These are phyloP conservation scores for Tillandsia leiboldiana DNA, from an alignment of 176 grass and related monocot species.

Conservation along the genomic window DNA sequence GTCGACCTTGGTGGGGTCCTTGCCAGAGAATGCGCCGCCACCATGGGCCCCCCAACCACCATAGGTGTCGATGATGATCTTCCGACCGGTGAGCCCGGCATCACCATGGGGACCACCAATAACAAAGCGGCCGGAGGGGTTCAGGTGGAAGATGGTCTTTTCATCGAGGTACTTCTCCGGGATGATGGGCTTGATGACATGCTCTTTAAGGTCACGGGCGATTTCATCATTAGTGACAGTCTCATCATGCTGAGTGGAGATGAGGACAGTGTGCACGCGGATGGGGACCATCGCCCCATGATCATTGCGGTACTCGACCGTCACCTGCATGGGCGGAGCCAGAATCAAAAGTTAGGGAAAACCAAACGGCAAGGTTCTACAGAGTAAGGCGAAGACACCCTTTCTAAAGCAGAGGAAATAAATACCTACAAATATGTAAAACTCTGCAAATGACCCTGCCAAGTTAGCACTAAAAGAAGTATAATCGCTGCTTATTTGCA, in stretches of 20 bases:
- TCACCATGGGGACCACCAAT: constrained; percentile 49
- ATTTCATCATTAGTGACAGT: constrained; percentile 41
- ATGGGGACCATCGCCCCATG: constrained; percentile 40
- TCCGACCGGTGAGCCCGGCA: constrained; percentile 38
- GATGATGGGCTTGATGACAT: constrained; percentile 48
- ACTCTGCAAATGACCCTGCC: no score
- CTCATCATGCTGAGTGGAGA: constrained; percentile 49
- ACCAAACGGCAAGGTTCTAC: no score
- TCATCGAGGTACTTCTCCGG: constrained; percentile 46
- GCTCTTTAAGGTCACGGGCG: constrained; percentile 35
- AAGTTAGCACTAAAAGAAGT: no score
- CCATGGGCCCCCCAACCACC: constrained; percentile 48
- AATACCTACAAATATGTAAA: no score
- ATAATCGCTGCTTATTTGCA: no score
- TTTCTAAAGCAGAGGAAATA: no score
- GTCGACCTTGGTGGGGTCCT: constrained; percentile 50
- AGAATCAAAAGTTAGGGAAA: no score
- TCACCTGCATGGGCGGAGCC: constrained; percentile 10
- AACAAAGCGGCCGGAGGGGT: constrained; percentile 38
- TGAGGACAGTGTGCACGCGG: constrained; percentile 45
- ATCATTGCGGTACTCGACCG: constrained; percentile 42
- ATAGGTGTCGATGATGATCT: constrained; percentile 49
- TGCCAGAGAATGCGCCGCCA: constrained; percentile 43
- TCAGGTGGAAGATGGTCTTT: constrained; percentile 56
- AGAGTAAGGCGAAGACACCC: no score